phyloP scores from a whole-genome alignment of 2,329 filamentous ascomycete genomes.

The Teratosphaeriaceae sp. region DNA sequence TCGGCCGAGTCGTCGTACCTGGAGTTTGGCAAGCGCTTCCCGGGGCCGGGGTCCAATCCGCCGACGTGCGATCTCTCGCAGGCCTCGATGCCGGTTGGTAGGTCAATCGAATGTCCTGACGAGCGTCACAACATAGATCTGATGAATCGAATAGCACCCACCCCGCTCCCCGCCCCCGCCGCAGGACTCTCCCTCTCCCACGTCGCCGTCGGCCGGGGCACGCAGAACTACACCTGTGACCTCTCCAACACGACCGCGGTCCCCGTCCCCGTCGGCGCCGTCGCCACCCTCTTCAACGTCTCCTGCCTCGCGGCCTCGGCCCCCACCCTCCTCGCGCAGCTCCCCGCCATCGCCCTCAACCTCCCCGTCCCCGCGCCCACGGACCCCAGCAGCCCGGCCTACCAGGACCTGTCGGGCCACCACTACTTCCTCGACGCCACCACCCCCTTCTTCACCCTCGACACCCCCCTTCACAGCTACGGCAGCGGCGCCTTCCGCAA shows the following conservation, averaged over 20 bases:
- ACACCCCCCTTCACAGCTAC: conserved; percentile 44
- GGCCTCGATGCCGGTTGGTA: conserved; percentile 17
- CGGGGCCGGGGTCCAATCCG: conserved; percentile 8
- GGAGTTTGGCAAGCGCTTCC: conserved; percentile 15
- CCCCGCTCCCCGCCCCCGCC: conserved; percentile 54
- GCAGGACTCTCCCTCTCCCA: conserved; percentile 61
- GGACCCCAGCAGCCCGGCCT: conserved; percentile 43
- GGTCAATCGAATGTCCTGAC: neutral
- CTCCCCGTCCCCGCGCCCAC: conserved; percentile 43
- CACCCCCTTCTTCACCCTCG: conserved; percentile 75
- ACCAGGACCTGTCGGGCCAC: conserved; percentile 61
- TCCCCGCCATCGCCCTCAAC: conserved; percentile 63
- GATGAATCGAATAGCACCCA: conserved; percentile 17
- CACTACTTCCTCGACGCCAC: conserved; percentile 71
- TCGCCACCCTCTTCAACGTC: conserved; percentile 82
- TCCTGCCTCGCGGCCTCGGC: conserved; percentile 68
- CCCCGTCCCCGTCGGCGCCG: conserved; percentile 63
- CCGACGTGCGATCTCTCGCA: conserved; percentile 16
- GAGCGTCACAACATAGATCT: neutral
- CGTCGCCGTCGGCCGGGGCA: conserved; percentile 80
- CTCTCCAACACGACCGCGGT: conserved; percentile 47
- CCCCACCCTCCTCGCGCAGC: conserved; percentile 57
- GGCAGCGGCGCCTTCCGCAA: conserved; percentile 62
- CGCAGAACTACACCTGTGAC: conserved; percentile 88
- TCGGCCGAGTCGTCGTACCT: conserved; percentile 10